Percentiles rank a stretch among this genome's conserved stretches.
Evolutionary conservation across 495 filamentous ascomycete genomes (phyloP).

Genomic region (Xylaria scruposa): DNA sequence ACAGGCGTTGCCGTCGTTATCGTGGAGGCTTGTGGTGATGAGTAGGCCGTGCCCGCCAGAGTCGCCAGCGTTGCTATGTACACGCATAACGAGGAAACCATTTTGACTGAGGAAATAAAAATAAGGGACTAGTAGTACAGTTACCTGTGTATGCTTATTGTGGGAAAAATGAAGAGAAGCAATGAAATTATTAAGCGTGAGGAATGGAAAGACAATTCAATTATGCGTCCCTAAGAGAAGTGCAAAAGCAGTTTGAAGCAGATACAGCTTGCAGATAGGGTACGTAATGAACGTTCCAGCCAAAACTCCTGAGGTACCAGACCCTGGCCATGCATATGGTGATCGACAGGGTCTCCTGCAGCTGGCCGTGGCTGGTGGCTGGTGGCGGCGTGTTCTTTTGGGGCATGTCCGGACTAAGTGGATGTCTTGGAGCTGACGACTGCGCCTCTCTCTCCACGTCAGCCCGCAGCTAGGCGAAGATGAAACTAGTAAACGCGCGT

Average conservation of each 20-base stretch:
- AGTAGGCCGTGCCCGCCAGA: conserved; percentile 34
- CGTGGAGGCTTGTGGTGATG: conserved; percentile 35
- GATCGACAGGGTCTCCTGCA: conserved; percentile 7
- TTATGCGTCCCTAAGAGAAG: neutral
- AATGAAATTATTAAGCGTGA: conserved; percentile 11
- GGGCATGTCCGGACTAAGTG: neutral
- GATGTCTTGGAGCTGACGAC: conserved; percentile 7
- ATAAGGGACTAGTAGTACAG: neutral
- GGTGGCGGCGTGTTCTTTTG: neutral
- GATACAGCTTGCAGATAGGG: conserved; percentile 1
- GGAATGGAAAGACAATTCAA: neutral
- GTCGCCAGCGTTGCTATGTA: conserved; percentile 32
- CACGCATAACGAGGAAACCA: conserved; percentile 38
- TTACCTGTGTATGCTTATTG: neutral
- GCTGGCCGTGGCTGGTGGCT: conserved; percentile 10
- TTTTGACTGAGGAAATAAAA: conserved; percentile 28
- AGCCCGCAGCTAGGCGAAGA: neutral
- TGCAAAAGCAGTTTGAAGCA: neutral
- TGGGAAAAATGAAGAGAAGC: neutral
- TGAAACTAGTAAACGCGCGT: conserved; percentile 22
- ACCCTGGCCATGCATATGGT: neutral
- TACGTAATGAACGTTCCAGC: conserved; percentile 11
- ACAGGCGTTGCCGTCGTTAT: conserved; percentile 28
- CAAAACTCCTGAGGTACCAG: neutral
- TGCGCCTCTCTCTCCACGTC: conserved; percentile 23